Evolutionary conservation across 805 yeast genomes (phyloP), one percentile per base, ranked within the genome.

Genomic region (Maudiozyma saulgeensis): DNA sequence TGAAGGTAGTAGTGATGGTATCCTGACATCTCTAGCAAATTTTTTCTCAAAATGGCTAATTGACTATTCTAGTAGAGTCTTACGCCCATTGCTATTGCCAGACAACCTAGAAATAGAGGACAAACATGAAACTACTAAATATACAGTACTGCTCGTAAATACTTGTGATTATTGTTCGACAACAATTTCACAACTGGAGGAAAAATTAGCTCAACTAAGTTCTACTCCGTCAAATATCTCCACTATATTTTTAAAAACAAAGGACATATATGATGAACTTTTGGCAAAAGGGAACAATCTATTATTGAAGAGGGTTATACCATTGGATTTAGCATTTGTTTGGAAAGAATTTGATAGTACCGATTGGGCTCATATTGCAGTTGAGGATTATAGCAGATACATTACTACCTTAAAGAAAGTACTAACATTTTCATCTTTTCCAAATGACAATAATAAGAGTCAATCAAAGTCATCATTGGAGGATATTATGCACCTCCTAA

Each of bases 121-220:
- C 26, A 68, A 75, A 12, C 67, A 63, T 12, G 91, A 85, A 55
- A 81, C 87, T 0, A 68, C 87, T 18, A 75, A 74, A 42, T 78
- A 84, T 51, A 73, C 86, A 1, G 82, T 93, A 28, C 69, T 87
- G 61, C 76, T 89, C 9, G 68, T 91, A 35, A 87, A 88, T 56
- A 91, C 99, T 0, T 88, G 96, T 0, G 96, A 91, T 62, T 93
- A 90, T 63, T 82, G 96, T 51, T 78, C 87, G 16, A 73, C 79
- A 11, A 93, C 96, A 2, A 78, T 83, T 2, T 75, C 75, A 12
- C 97, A 93, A 61, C 68, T 93, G 43, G 88, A 82, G 56, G 85
- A 82, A 25, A 79, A 79, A 56, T 66, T 80, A 15, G 51, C 63
- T 61, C 70, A 70, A 43, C 57, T 74, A 64, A 67, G 76, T 34